Evolutionary conservation across 495 filamentous ascomycete genomes (phyloP).

Genomic region (Bathelium albidoporum): DNA sequence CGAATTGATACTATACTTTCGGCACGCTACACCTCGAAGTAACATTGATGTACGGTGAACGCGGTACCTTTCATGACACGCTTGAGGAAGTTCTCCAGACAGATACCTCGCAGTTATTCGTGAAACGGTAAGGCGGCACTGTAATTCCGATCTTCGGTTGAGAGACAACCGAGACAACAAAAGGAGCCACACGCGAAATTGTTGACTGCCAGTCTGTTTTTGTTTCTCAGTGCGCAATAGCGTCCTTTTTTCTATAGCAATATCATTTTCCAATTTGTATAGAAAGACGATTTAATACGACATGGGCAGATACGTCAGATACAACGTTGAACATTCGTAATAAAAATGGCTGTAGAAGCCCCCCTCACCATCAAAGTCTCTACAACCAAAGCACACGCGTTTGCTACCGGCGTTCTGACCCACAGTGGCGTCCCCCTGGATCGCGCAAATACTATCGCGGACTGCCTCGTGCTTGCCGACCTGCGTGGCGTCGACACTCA

Average conservation of each 20-base stretch:
- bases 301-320: too few species aligned
- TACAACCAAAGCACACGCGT: slow-evolving; percentile 7
- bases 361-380: slow-evolving; percentile 5
- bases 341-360: neutral
- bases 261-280: neutral
- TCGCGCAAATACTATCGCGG: slow-evolving; percentile 12
- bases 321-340: neutral
- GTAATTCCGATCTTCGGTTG: neutral
- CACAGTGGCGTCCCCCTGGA: neutral
- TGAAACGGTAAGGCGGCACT: too few species aligned
- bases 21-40: too few species aligned
- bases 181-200: too few species aligned
- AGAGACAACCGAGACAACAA: neutral
- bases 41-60: too few species aligned
- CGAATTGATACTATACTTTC: too few species aligned
- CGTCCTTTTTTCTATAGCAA: neutral
- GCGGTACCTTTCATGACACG: too few species aligned
- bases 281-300: too few species aligned
- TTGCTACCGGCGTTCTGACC: neutral
- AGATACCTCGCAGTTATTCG: too few species aligned
- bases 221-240: too few species aligned
- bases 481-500: slow-evolving; percentile 23
- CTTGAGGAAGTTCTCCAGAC: too few species aligned
- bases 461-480: slow-evolving; percentile 21
- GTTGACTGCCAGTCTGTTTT: too few species aligned